Conservation (phyloP, 108 stramenopile genomes). For the Cyclotella cryptica region DNA sequence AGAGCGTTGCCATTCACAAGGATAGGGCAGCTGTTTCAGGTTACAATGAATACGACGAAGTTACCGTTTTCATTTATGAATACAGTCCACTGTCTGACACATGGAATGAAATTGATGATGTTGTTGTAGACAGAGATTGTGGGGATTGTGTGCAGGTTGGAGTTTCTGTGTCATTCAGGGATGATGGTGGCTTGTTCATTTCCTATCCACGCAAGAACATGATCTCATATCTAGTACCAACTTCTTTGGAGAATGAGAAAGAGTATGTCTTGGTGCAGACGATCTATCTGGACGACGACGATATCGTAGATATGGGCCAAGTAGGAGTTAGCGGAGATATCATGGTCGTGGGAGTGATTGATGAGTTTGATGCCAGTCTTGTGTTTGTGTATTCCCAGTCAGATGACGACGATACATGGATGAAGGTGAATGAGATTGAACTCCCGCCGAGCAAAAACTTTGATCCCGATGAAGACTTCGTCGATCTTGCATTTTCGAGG, state of each 20-base stretch:
- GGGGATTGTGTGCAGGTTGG: background rate
- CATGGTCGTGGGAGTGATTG: background rate
- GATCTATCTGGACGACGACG: background rate
- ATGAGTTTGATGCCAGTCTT: background rate
- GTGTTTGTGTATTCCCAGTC: constrained; percentile 5
- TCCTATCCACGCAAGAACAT: constrained; percentile 2
- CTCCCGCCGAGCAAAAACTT: background rate
- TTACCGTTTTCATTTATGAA: background rate
- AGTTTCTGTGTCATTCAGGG: constrained; percentile 4
- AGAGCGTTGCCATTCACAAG: constrained; percentile 5
- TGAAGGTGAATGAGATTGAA: constrained; percentile 13
- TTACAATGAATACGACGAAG: background rate
- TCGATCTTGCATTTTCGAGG: constrained; percentile 7
- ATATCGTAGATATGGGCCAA: background rate
- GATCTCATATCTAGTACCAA: background rate
- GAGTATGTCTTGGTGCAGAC: background rate
- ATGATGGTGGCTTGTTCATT: constrained; percentile 4
- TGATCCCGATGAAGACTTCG: background rate
- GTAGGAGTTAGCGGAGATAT: background rate
- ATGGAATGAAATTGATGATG: constrained; percentile 4
- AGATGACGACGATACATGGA: background rate
- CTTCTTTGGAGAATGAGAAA: background rate
- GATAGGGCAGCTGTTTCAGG: background rate
- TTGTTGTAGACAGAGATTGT: background rate
- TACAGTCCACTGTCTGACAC: background rate